Evolutionary conservation across 2,329 filamentous ascomycete species (phyloP).

Genomic region (Malbranchea zuffiana): DNA sequence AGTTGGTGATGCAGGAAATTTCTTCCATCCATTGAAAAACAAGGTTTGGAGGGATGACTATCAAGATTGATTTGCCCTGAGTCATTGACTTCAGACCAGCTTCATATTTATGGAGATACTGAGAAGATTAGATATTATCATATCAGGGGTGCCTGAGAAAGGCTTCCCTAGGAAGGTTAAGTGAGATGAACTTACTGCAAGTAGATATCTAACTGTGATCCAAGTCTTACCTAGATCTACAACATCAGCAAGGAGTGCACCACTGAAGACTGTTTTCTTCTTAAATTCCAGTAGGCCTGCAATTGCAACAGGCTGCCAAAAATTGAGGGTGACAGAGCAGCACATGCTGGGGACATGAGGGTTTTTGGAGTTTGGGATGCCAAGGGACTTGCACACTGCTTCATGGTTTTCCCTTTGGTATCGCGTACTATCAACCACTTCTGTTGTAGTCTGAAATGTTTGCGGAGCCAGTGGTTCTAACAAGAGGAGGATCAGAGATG

Average conservation of each 20-base stretch:
- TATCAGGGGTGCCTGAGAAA: no score
- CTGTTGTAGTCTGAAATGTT: no score
- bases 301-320: conserved; percentile 3
- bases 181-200: background rate
- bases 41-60: conserved; percentile 4
- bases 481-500: no score
- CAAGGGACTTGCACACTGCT: background rate
- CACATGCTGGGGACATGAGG: background rate
- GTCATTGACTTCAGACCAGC: background rate
- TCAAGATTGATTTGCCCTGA: conserved; percentile 1
- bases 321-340: background rate
- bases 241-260: background rate
- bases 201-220: background rate
- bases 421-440: no score
- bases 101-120: background rate
- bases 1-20: background rate
- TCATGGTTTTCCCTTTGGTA: conserved; percentile 4
- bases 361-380: background rate
- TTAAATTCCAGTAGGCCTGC: conserved; percentile 4
- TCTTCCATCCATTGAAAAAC: conserved; percentile 1
- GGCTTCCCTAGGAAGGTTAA: no score
- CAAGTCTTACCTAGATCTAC: conserved; percentile 1
- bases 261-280: background rate
- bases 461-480: no score
- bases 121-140: no score